phyloP scores from a whole-genome alignment of 1,284 basidiomycete genomes.

The Testicularia cyperi region DNA sequence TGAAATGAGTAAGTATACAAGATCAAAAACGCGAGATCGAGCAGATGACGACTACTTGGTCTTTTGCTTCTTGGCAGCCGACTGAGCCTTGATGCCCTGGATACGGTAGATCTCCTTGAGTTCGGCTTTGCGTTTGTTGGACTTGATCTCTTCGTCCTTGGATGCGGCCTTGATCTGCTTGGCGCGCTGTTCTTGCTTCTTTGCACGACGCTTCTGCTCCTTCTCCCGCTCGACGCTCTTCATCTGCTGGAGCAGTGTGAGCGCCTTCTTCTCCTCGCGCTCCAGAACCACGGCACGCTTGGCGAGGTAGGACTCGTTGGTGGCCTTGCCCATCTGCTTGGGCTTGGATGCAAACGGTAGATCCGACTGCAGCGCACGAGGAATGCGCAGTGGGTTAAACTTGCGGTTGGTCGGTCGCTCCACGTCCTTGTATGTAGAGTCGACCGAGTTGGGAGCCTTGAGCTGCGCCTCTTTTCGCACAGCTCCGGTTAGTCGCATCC shows the following conservation, averaged over 20 bases:
- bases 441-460: slow-evolving; percentile 75
- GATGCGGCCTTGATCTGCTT: slow-evolving; percentile 24
- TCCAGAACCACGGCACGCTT: slow-evolving; percentile 81
- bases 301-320: slow-evolving; percentile 65
- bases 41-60: slow-evolving; percentile 1
- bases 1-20: no score
- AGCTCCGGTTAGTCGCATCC: slow-evolving; percentile 94
- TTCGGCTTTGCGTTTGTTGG: slow-evolving; percentile 51
- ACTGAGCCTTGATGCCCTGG: slow-evolving; percentile 46
- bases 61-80: slow-evolving; percentile 48
- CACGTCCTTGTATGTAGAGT: slow-evolving; percentile 78
- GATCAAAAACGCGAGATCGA: no score
- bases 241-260: slow-evolving; percentile 92
- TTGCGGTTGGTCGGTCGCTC: slow-evolving; percentile 71
- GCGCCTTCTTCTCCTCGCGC: slow-evolving; percentile 87
- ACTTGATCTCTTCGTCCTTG: slow-evolving; percentile 34
- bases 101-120: slow-evolving; percentile 51
- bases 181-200: slow-evolving; percentile 27
- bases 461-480: slow-evolving; percentile 80
- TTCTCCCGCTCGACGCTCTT: slow-evolving; percentile 88
- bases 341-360: slow-evolving; percentile 93
- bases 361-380: slow-evolving; percentile 82
- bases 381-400: slow-evolving; percentile 87
- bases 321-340: slow-evolving; percentile 68
- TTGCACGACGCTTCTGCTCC: slow-evolving; percentile 71